phyloP scores from a whole-genome alignment of 768 basidiomycete genomes.

The Phlegmacium glaucopus region DNA sequence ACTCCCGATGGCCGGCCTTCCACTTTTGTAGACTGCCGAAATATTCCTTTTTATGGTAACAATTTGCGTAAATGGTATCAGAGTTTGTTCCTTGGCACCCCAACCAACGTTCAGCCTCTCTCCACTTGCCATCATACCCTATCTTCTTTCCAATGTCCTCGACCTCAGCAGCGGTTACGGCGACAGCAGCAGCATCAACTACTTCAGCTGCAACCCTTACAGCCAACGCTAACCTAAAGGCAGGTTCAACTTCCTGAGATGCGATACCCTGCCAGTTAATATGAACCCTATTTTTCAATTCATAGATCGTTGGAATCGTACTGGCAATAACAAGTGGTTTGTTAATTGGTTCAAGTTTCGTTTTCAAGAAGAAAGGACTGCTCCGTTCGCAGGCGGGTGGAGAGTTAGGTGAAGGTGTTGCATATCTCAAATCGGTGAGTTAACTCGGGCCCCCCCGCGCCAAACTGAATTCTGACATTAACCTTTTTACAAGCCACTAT shows the following conservation, averaged over 20 bases:
- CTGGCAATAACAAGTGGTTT: conserved; percentile 77
- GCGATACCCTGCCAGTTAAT: background rate
- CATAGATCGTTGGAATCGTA: conserved; percentile 70
- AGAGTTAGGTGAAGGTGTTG: conserved; percentile 80
- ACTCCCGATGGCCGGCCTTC: too few relatives aligned
- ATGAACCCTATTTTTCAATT: conserved; percentile 1
- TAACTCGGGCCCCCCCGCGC: too few relatives aligned
- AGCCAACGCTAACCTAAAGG: conserved; percentile 50
- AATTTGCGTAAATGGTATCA: too few relatives aligned
- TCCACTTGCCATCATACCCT: background rate
- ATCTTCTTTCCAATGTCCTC: conserved; percentile 19
- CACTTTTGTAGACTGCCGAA: too few relatives aligned
- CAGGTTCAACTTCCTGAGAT: conserved; percentile 14
- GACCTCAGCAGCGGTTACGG: conserved; percentile 30
- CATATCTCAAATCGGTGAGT: conserved; percentile 90
- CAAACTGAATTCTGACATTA: conserved; percentile 9
- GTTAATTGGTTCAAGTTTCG: conserved; percentile 90
- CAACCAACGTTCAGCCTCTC: too few relatives aligned
- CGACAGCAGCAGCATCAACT: conserved; percentile 39
- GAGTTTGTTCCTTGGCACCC: too few relatives aligned
- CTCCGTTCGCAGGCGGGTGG: conserved; percentile 80
- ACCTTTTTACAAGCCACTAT: conserved; percentile 54
- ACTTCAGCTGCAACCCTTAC: conserved; percentile 31
- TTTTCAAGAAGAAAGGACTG: conserved; percentile 97
- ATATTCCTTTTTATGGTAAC: too few relatives aligned